These are phyloP conservation scores for Colletotrichum chlorophyti DNA, from an alignment of 2,329 filamentous ascomycete species.

Conservation along the genomic window DNA sequence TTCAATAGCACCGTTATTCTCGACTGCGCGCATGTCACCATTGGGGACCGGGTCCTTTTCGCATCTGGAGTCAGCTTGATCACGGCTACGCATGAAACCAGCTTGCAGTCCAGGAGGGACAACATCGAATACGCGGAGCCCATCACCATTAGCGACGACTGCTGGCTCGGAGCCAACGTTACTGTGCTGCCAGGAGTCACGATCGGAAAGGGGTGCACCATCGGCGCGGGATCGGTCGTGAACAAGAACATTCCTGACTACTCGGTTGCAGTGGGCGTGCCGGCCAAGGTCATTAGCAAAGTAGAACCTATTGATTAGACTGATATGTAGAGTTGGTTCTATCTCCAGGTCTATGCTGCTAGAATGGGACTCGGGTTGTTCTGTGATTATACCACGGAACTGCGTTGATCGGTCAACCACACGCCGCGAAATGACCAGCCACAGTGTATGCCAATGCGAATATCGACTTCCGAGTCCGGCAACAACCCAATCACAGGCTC, in stretches of 20 bases:
- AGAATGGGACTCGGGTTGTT: too few species aligned
- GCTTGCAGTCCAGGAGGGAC: slow-evolving; percentile 52
- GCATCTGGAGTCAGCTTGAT: slow-evolving; percentile 60
- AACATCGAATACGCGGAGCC: slow-evolving; percentile 56
- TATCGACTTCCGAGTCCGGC: too few species aligned
- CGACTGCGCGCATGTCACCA: slow-evolving; percentile 58
- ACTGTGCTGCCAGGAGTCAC: slow-evolving; percentile 48
- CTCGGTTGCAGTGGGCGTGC: slow-evolving; percentile 45
- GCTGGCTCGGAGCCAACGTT: slow-evolving; percentile 55
- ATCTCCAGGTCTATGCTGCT: too few species aligned
- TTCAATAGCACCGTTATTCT: slow-evolving; percentile 41
- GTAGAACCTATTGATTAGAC: slow-evolving; percentile 2
- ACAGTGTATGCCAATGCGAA: too few species aligned
- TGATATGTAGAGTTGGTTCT: not conserved
- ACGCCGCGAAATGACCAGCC: too few species aligned
- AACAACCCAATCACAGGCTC: too few species aligned
- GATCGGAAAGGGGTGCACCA: slow-evolving; percentile 47
- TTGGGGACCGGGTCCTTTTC: slow-evolving; percentile 58
- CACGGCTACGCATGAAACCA: slow-evolving; percentile 59
- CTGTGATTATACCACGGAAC: too few species aligned
- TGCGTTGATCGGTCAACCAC: too few species aligned
- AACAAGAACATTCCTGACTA: slow-evolving; percentile 44
- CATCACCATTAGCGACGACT: slow-evolving; percentile 54
- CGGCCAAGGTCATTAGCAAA: slow-evolving; percentile 40
- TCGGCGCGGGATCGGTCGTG: slow-evolving; percentile 47